Percentiles rank a stretch among this genome's conserved stretches.
Evolutionary conservation across 441 rosid species (phyloP).

Genomic region (Adansonia rubrostipa): DNA sequence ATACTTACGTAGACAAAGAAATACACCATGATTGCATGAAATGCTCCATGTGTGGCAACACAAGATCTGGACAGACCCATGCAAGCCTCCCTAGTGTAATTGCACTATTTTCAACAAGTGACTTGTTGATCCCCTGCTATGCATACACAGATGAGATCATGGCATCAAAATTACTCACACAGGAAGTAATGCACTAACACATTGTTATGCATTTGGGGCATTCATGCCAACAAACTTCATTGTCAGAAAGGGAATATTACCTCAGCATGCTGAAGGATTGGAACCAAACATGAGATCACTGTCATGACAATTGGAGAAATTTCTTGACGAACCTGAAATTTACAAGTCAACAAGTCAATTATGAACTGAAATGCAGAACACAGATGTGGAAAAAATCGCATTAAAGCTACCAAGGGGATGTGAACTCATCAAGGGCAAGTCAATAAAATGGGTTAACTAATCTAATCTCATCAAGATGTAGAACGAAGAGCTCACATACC

Average conservation of each 20-base stretch:
- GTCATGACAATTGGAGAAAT: conserved; percentile 84
- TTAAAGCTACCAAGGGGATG: conserved; percentile 7
- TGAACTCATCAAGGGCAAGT: conserved; percentile 1
- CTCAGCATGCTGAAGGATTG: conserved; percentile 86
- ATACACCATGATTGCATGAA: conserved; percentile 81
- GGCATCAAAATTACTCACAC: conserved; percentile 3
- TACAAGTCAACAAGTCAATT: not conserved
- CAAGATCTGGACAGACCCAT: conserved; percentile 95
- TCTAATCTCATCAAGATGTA: conserved; percentile 1
- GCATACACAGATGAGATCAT: conserved; percentile 25
- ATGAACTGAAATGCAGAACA: not conserved
- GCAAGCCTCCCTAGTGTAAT: conserved; percentile 98
- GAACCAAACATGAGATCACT: conserved; percentile 74
- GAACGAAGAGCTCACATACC: conserved; percentile 45
- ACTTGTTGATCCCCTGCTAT: conserved; percentile 78
- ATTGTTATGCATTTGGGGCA: not conserved
- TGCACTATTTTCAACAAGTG: conserved; percentile 91
- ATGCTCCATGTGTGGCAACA: conserved; percentile 78
- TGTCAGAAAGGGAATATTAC: conserved; percentile 41
- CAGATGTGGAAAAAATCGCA: not conserved
- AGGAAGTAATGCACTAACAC: conserved; percentile 2
- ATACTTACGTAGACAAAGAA: conserved; percentile 54
- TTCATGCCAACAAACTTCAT: not conserved
- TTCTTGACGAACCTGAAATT: conserved; percentile 84
- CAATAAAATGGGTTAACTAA: conserved; percentile 14